Conservation (phyloP, 371 early-diverging fungal species). For the Rhizopus delemar region DNA sequence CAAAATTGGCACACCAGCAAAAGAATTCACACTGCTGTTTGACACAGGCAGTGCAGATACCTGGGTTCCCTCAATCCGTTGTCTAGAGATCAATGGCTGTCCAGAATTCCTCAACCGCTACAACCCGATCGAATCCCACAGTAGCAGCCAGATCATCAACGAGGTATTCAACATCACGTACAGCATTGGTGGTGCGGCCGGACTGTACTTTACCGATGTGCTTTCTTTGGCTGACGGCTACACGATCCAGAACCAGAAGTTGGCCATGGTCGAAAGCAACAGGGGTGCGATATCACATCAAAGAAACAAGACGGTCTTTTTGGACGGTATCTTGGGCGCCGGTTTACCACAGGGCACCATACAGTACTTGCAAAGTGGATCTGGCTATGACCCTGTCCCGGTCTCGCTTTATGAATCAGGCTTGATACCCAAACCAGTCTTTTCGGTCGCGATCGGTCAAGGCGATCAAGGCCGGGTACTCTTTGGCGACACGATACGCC, state of each 20-base stretch:
- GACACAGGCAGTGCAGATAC: constrained; percentile 63
- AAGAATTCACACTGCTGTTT: constrained; percentile 62
- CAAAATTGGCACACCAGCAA: constrained; percentile 64
- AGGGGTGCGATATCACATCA: constrained; percentile 24
- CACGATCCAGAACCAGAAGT: constrained; percentile 49
- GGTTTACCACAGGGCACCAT: constrained; percentile 36
- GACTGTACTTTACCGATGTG: constrained; percentile 56
- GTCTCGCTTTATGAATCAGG: constrained; percentile 35
- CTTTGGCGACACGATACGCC: constrained; percentile 55
- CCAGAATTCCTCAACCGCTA: constrained; percentile 41
- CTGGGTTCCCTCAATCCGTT: constrained; percentile 41
- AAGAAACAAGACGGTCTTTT: constrained; percentile 26
- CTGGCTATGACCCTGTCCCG: constrained; percentile 26
- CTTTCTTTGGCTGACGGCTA: constrained; percentile 48
- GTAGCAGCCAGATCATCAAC: constrained; percentile 38
- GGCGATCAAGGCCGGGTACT: constrained; percentile 46
- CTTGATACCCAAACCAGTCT: constrained; percentile 37
- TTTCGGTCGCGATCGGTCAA: constrained; percentile 38
- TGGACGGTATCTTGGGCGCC: constrained; percentile 37
- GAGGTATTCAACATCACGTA: constrained; percentile 63
- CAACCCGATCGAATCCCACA: constrained; percentile 49
- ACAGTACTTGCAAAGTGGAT: constrained; percentile 6
- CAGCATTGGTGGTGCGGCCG: constrained; percentile 61
- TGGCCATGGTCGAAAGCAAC: constrained; percentile 32
- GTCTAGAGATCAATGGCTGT: constrained; percentile 27